phyloP scores from a whole-genome alignment of 2,329 filamentous ascomycete species.

The Aureobasidium lini region DNA sequence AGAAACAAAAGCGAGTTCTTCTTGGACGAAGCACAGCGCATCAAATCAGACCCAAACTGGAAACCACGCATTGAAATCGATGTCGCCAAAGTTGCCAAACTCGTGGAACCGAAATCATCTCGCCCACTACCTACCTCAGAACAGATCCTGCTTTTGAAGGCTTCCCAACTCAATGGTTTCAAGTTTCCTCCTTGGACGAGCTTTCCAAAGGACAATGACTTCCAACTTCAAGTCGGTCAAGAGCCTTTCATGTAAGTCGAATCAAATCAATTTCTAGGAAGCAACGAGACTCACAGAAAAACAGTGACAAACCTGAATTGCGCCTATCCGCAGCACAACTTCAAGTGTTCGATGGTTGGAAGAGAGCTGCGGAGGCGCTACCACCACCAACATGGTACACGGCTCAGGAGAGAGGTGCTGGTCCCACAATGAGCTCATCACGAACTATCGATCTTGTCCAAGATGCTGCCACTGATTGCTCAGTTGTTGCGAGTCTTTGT shows the following conservation, averaged over 20 bases:
- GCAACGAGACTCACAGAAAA: not conserved
- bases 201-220: constrained; percentile 54
- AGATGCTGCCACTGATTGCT: constrained; percentile 93
- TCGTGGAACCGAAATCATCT: constrained; percentile 45
- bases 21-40: constrained; percentile 63
- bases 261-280: not conserved
- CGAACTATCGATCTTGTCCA: constrained; percentile 76
- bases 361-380: constrained; percentile 64
- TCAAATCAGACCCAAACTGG: constrained; percentile 50
- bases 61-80: not conserved
- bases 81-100: constrained; percentile 25
- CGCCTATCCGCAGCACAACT: constrained; percentile 67
- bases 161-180: constrained; percentile 73
- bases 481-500: constrained; percentile 90
- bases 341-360: constrained; percentile 77
- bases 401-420: constrained; percentile 23
- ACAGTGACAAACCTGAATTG: constrained; percentile 61
- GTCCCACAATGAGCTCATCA: constrained; percentile 50
- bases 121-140: constrained; percentile 64
- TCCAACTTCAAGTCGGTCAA: constrained; percentile 46
- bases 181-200: constrained; percentile 79
- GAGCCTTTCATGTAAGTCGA: constrained; percentile 55
- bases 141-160: constrained; percentile 66
- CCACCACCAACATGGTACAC: constrained; percentile 35
- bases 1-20: constrained; percentile 58